These are phyloP conservation scores for Suillus sp. DNA, from an alignment of 768 basidiomycete species.

Conservation along the genomic window DNA sequence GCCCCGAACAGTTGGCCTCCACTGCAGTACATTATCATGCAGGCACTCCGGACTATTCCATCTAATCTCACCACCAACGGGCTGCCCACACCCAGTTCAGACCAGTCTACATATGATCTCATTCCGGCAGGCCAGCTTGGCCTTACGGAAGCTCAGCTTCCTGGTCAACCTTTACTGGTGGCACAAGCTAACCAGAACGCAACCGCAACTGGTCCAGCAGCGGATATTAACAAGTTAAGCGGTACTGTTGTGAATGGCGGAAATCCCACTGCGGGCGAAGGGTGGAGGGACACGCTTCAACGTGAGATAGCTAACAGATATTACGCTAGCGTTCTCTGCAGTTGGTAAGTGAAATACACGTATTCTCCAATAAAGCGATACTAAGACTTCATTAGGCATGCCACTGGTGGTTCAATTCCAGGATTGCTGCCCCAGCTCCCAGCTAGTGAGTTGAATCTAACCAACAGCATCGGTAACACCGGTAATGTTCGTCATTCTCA, in stretches of 20 bases:
- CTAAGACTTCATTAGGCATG: constrained; percentile 52
- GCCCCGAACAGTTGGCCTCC: constrained; percentile 91
- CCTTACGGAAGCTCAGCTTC: constrained; percentile 68
- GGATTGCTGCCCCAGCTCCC: constrained; percentile 70
- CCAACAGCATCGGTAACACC: constrained; percentile 62
- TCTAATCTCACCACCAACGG: constrained; percentile 62
- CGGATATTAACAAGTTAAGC: constrained; percentile 60
- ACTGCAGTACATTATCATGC: constrained; percentile 78
- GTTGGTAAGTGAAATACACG: constrained; percentile 59
- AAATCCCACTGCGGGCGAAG: constrained; percentile 58
- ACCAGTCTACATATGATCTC: constrained; percentile 64
- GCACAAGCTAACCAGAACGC: constrained; percentile 42
- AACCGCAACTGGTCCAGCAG: constrained; percentile 51
- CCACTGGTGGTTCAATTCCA: constrained; percentile 85
- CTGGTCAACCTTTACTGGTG: constrained; percentile 57
- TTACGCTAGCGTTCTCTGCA: constrained; percentile 79
- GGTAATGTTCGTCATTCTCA: constrained; percentile 62
- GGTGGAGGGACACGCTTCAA: constrained; percentile 62
- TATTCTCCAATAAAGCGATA: constrained; percentile 1
- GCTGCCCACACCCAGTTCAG: constrained; percentile 51
- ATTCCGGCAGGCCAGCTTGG: constrained; percentile 84
- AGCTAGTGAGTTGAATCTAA: constrained; percentile 67
- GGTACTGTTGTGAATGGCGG: constrained; percentile 70
- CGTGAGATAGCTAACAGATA: constrained; percentile 87
- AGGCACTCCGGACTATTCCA: constrained; percentile 76